Evolutionary conservation across 2,329 filamentous ascomycete genomes (phyloP), one percentile per base, ranked within the genome.

Genomic region (Passalora sequoiae): DNA sequence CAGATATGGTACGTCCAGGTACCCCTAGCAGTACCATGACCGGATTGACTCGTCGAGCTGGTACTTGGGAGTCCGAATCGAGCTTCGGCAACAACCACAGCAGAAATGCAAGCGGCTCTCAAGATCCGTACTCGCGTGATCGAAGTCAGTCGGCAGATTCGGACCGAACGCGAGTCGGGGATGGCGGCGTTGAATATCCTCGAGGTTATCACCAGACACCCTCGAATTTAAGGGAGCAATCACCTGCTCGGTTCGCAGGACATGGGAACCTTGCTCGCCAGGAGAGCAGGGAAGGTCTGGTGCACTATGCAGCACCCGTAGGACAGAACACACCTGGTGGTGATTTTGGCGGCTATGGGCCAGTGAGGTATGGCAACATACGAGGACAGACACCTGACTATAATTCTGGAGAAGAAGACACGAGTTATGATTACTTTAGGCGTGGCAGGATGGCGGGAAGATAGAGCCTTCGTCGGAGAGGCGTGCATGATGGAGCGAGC

Each of bases 1-100:
- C 71, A 17, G 83, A 85, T 49, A 67, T 81, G 2, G 65, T 75
- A 12, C 73, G 83, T 1, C 76, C 81, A 0, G 77, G 74, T 13
- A 85, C 82, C 0, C 81, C 82, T 0, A 71, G 73, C 9, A 78
- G 75, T 20, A 65, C 72, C 36, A 58, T 58, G 35, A 62, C 60
- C 12, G 60, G 57, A 3, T 35, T 60, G 42, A 58, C 55, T 1
- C 10, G 33, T 21, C 49, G 60, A 22, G 51, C 57, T 3, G 56
- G 53, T 13, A 62, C 60, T 1, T 55, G 50, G 47, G 54, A 60
- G 12, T 62, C 63, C 10, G 52, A 53, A 31, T 46, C 45, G 3
- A 55, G 33, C 38, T n/a, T 17, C 5, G 46, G 41, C 7, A 41
- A 50, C 40, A 39, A 42, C 6, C 44, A 50, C 40, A 39, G 39